Evolutionary conservation across 148 eudicot genomes (phyloP), one percentile per base, ranked within the genome.

Genomic region (Persicaria maculosa): DNA sequence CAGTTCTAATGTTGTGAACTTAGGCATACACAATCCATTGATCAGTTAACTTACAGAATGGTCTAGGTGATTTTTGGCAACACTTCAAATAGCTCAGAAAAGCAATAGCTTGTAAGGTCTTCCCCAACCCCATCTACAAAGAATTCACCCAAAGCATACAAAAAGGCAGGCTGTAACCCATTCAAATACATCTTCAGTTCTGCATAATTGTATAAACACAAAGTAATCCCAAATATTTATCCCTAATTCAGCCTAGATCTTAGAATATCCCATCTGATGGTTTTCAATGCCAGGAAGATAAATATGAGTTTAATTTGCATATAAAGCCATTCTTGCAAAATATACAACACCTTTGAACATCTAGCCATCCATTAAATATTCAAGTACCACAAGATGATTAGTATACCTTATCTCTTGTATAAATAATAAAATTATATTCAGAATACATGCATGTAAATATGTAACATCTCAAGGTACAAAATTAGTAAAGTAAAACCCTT

Each of bases 41-140:
- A 50, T 47, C 48, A 73, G 55, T 17, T 77, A 55, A 82, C 98
- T 91, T 74, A 94, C 98, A 89, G 79, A 90, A 94, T 71, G 98
- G 92, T 54, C 98, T 92, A 17, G 87, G 83, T 69, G 83, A 62
- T 74, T 61, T 76, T 72, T 72, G 85, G 72, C 82, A 77, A 70
- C 79, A 78, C 84, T 94, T 94, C 87, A 94, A 77, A 81, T 91
- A 94, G 87, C 92, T 86, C 88, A 91, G 73, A 75, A 94, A 88
- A 69, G 88, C 79, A 74, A 91, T 81, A 61, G 98, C 98, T 82
- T 94, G 98, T 85, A 94, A 84, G 68, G 98, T 94, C 83, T 94
- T 94, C 53, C 98, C 98, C 47, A 94, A 86, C 76, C 98, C 98
- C 98, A 94, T 94, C 98, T 94, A 92, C 77, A 79, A 77, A 74